phyloP scores from a whole-genome alignment of 371 early-diverging fungal genomes.

The Syncephalastrum monosporum region DNA sequence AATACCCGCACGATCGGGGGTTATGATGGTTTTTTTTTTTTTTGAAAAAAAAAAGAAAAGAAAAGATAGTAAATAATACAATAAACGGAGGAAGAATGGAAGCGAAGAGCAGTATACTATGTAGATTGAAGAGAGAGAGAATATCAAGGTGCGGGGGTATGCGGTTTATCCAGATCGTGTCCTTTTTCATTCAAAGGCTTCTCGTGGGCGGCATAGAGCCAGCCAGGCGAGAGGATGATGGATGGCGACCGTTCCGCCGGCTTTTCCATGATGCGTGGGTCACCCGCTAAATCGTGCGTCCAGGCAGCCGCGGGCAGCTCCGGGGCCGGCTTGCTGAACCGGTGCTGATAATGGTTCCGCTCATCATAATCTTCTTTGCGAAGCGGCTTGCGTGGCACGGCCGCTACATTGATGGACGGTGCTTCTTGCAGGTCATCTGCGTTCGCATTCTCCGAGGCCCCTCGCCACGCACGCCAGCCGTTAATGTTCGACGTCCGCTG shows the following conservation, averaged over 20 bases:
- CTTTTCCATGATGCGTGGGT: conserved; percentile 1
- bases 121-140: too few relatives aligned
- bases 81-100: conserved; percentile 7
- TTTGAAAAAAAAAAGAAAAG: conserved; percentile 3
- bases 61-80: conserved; percentile 2
- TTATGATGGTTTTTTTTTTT: too few relatives aligned
- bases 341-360: neutral
- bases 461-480: conserved; percentile 7
- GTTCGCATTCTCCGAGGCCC: too few relatives aligned
- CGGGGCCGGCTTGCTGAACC: conserved; percentile 7
- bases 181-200: neutral
- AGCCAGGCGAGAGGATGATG: conserved; percentile 8
- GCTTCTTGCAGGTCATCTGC: too few relatives aligned
- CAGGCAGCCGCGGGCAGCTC: too few relatives aligned
- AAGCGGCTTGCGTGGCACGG: too few relatives aligned
- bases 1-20: too few relatives aligned
- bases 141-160: neutral
- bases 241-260: conserved; percentile 2
- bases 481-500: conserved; percentile 9
- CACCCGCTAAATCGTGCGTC: too few relatives aligned
- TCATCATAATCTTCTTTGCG: neutral
- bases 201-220: conserved; percentile 6
- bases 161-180: neutral
- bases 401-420: too few relatives aligned
- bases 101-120: neutral